Evolutionary conservation across 208 protist species (phyloP).

Genomic region (Leishmania gerbilli): DNA sequence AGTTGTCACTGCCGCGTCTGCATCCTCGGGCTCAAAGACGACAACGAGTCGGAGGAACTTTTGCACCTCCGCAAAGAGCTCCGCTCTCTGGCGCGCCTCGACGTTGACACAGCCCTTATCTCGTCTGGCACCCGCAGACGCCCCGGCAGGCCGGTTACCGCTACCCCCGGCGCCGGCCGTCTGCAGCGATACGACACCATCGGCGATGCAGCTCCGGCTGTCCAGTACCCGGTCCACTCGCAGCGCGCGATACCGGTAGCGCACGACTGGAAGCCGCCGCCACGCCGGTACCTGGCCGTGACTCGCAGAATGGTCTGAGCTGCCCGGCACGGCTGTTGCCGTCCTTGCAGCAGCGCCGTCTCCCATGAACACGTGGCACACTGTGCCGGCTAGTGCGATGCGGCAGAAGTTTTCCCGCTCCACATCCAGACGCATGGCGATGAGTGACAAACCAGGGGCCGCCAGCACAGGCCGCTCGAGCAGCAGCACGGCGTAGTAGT

Average conservation of each 20-base stretch:
- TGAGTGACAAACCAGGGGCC: slow-evolving; percentile 34
- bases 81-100: slow-evolving; percentile 34
- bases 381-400: slow-evolving; percentile 64
- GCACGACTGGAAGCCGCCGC: slow-evolving; percentile 59
- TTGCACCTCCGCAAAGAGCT: slow-evolving; percentile 67
- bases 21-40: slow-evolving; percentile 35
- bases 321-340: background rate
- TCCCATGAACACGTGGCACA: slow-evolving; percentile 35
- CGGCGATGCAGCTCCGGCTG: slow-evolving; percentile 68
- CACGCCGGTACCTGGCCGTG: slow-evolving; percentile 26
- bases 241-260: slow-evolving; percentile 45
- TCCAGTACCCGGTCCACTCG: slow-evolving; percentile 72
- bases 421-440: slow-evolving; percentile 75
- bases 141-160: too few relatives aligned
- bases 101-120: background rate
- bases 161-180: background rate
- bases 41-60: slow-evolving; percentile 73
- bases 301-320: background rate
- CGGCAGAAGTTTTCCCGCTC: slow-evolving; percentile 76
- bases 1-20: background rate
- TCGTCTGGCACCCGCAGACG: background rate
- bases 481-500: slow-evolving; percentile 68
- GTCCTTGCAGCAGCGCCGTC: background rate
- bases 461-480: slow-evolving; percentile 56
- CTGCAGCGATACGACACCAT: slow-evolving; percentile 48